Percentiles rank a stretch among this genome's conserved stretches.
phyloP scores from a whole-genome alignment of 129 eudicot species.

The Centella asiatica region DNA sequence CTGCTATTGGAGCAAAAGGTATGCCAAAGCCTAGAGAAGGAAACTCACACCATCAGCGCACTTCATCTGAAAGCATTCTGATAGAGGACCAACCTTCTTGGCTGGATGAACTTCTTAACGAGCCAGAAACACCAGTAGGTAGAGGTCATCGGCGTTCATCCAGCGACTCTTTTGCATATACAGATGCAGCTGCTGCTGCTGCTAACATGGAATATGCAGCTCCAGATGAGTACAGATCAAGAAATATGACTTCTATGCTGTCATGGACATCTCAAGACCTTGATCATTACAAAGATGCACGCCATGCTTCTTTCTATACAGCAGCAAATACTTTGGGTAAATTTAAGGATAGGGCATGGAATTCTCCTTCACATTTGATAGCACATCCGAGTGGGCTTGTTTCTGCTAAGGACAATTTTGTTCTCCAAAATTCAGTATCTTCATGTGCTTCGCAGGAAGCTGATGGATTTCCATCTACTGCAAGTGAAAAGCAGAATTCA shows the following conservation, averaged over 20 bases:
- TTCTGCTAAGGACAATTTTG: conserved; percentile 41
- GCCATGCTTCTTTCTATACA: conserved; percentile 29
- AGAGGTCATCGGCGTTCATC: conserved; percentile 96
- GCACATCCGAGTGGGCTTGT: conserved; percentile 35
- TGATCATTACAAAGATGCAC: conserved; percentile 42
- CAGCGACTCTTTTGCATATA: conserved; percentile 83
- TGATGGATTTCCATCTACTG: conserved; percentile 41
- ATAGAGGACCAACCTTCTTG: conserved; percentile 96
- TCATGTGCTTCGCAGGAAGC: conserved; percentile 37
- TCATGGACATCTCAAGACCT: conserved; percentile 77
- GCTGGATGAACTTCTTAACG: conserved; percentile 92
- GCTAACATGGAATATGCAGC: conserved; percentile 45
- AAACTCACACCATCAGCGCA: conserved; percentile 72
- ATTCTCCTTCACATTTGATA: conserved; percentile 28
- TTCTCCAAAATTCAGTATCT: conserved; percentile 28
- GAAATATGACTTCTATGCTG: conserved; percentile 34
- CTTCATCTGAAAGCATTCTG: conserved; percentile 86
- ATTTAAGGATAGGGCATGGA: conserved; percentile 53
- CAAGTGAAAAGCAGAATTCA: conserved; percentile 46
- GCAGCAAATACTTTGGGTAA: conserved; percentile 36
- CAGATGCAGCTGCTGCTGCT: conserved; percentile 52
- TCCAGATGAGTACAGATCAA: conserved; percentile 51
- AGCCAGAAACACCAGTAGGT: conserved; percentile 89
- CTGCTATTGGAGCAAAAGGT: conserved; percentile 53
- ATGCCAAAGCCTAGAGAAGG: conserved; percentile 46